phyloP scores from a whole-genome alignment of 768 basidiomycete genomes.

The Mycena crocata region DNA sequence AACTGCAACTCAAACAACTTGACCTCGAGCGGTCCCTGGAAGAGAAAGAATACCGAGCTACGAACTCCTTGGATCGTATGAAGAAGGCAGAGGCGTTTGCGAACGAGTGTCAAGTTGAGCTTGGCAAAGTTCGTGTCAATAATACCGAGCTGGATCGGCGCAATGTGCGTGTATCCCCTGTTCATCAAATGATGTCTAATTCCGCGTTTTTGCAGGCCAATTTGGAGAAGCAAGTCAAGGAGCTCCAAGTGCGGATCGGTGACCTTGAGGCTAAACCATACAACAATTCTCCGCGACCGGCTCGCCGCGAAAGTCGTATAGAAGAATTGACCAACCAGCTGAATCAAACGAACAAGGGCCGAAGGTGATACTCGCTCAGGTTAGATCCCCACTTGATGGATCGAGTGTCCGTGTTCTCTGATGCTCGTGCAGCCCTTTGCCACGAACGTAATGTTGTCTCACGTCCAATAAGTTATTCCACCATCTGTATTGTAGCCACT shows the following conservation, averaged over 20 bases:
- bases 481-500: slow-evolving; percentile 32
- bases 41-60: slow-evolving; percentile 80
- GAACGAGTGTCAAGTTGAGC: slow-evolving; percentile 79
- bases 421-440: background rate
- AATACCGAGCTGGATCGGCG: slow-evolving; percentile 83
- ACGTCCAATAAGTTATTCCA: slow-evolving; percentile 26
- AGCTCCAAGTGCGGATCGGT: slow-evolving; percentile 83
- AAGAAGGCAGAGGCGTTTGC: slow-evolving; percentile 85
- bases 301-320: slow-evolving; percentile 74
- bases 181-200: too few relatives aligned
- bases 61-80: slow-evolving; percentile 80
- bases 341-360: slow-evolving; percentile 60
- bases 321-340: slow-evolving; percentile 78
- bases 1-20: slow-evolving; percentile 82
- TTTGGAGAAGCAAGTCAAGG: slow-evolving; percentile 88
- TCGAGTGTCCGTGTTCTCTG: slow-evolving; percentile 38
- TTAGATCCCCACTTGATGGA: slow-evolving; percentile 35
- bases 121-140: slow-evolving; percentile 81
- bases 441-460: slow-evolving; percentile 21
- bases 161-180: slow-evolving; percentile 62
- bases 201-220: too few relatives aligned
- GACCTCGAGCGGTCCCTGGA: slow-evolving; percentile 83
- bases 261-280: slow-evolving; percentile 87
- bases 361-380: slow-evolving; percentile 37
- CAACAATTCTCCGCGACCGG: slow-evolving; percentile 68